phyloP scores from a whole-genome alignment of 2,329 filamentous ascomycete species.

The Colletotrichum agaves region DNA sequence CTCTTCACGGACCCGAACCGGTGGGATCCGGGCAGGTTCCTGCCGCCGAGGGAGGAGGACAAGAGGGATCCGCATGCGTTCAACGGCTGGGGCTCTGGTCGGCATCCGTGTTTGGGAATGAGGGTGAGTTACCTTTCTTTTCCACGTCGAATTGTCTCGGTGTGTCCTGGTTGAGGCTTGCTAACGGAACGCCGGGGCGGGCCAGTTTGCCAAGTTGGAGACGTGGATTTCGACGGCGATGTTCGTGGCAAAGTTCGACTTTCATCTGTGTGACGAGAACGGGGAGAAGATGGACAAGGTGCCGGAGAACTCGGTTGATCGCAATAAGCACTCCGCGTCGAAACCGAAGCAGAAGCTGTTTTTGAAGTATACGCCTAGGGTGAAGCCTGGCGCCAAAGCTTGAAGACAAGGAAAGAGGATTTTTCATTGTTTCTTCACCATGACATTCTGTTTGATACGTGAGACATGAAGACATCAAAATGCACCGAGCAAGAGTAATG shows the following conservation, averaged over 20 bases:
- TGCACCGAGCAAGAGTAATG: neutral
- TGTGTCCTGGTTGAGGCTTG: neutral
- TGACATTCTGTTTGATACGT: neutral
- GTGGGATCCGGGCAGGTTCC: slow-evolving; percentile 63
- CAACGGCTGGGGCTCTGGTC: slow-evolving; percentile 49
- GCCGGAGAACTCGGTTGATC: slow-evolving; percentile 46
- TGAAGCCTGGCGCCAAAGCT: neutral
- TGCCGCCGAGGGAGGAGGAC: slow-evolving; percentile 59
- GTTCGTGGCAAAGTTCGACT: slow-evolving; percentile 61
- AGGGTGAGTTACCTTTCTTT: slow-evolving; percentile 40
- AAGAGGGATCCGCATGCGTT: slow-evolving; percentile 44
- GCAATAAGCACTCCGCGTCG: slow-evolving; percentile 50
- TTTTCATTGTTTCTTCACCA: neutral
- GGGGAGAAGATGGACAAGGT: slow-evolving; percentile 45
- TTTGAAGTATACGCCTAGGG: slow-evolving; percentile 48
- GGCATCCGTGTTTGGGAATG: slow-evolving; percentile 47
- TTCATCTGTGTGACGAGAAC: slow-evolving; percentile 52
- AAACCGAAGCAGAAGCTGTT: slow-evolving; percentile 50
- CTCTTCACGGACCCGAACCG: slow-evolving; percentile 59
- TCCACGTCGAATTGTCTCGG: neutral
- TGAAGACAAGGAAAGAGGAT: neutral
- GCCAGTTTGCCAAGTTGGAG: slow-evolving; percentile 63
- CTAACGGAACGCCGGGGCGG: slow-evolving; percentile 5
- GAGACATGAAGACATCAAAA: neutral
- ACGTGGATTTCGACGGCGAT: slow-evolving; percentile 60